Percentiles rank a stretch among this genome's conserved stretches.
Conservation (phyloP, 1,284 basidiomycete species). For the Ustilago sp. region DNA sequence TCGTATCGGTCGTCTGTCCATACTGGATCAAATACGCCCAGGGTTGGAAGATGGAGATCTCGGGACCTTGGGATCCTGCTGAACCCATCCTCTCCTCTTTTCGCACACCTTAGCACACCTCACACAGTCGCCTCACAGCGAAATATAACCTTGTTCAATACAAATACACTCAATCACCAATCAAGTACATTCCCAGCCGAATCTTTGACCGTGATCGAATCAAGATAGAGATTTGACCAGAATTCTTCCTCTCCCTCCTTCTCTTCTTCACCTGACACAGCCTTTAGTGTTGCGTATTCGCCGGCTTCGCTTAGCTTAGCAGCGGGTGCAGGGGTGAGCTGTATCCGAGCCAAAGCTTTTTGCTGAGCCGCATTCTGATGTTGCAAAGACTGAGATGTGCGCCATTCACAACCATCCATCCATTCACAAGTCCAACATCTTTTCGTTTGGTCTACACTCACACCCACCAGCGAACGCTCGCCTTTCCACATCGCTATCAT, state of each 20-base stretch:
- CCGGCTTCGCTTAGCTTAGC: not conserved
- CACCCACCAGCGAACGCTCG: slow-evolving; percentile 42
- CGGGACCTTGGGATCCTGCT: slow-evolving; percentile 62
- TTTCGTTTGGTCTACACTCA: slow-evolving; percentile 35
- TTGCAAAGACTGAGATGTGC: slow-evolving; percentile 13
- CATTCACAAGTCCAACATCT: slow-evolving; percentile 63
- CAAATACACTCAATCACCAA: slow-evolving; percentile 25
- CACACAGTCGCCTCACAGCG: not conserved
- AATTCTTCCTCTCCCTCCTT: slow-evolving; percentile 27
- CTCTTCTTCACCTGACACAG: slow-evolving; percentile 1
- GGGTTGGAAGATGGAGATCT: slow-evolving; percentile 58
- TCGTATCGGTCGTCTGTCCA: slow-evolving; percentile 49
- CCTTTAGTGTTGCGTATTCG: not conserved
- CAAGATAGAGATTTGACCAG: slow-evolving; percentile 37
- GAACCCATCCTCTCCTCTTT: slow-evolving; percentile 23
- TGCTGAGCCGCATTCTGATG: not conserved
- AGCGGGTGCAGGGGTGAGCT: not conserved
- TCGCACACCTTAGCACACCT: not conserved
- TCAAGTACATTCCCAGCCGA: slow-evolving; percentile 25
- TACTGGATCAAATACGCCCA: slow-evolving; percentile 59
- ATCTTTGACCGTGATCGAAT: slow-evolving; percentile 22
- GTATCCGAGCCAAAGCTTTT: not conserved
- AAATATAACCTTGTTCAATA: not conserved
- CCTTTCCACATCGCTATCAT: slow-evolving; percentile 57
- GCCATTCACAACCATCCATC: slow-evolving; percentile 64